Conservation (phyloP, 2,329 filamentous ascomycete species). For the Pseudopithomyces maydicus region DNA sequence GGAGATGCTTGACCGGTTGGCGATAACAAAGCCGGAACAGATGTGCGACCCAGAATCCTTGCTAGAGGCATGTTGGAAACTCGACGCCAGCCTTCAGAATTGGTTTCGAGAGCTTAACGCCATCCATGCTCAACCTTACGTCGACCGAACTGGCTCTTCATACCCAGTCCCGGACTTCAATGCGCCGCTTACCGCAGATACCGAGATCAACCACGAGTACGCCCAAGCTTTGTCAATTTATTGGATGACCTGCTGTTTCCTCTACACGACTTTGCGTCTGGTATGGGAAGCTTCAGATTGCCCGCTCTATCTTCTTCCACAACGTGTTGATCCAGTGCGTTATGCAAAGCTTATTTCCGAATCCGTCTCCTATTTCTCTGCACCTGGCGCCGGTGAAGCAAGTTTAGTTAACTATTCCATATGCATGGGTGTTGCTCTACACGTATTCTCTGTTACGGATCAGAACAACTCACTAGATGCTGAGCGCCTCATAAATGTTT, state of each 20-base stretch:
- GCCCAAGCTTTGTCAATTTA: slow-evolving; percentile 6
- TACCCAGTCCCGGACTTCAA: background rate
- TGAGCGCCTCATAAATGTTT: background rate
- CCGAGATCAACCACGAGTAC: background rate
- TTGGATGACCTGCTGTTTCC: background rate
- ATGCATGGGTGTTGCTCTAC: background rate
- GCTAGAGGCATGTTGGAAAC: background rate
- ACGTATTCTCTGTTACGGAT: background rate
- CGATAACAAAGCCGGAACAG: background rate
- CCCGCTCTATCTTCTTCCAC: background rate
- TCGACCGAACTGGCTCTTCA: background rate
- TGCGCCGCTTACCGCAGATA: background rate
- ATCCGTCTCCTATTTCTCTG: slow-evolving; percentile 1
- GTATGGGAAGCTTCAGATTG: background rate
- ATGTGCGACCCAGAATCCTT: background rate
- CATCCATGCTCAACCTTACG: background rate
- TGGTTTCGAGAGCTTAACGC: background rate
- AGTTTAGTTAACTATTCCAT: background rate
- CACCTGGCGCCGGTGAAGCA: background rate
- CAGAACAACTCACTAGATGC: background rate
- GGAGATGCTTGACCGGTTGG: background rate
- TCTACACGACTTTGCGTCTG: background rate
- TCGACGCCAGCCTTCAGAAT: background rate
- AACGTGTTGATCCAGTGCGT: background rate
- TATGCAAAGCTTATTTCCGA: slow-evolving; percentile 2